Conservation (phyloP, 2,329 filamentous ascomycete genomes). For the Microsporum canis region DNA sequence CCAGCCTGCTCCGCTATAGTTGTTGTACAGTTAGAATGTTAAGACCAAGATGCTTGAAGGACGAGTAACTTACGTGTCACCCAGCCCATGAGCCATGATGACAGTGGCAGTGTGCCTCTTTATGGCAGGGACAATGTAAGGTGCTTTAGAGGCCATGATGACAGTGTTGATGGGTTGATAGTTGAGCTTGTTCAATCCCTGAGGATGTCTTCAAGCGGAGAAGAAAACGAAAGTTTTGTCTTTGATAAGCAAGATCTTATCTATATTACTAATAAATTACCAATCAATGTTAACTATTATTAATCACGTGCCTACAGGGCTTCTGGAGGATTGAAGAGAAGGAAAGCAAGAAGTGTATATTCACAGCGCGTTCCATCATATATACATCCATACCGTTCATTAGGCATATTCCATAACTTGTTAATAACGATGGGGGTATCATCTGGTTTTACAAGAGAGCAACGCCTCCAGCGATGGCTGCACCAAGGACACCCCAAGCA, state of each 20-base stretch:
- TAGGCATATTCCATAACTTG: too few relatives aligned
- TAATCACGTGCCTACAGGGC: not conserved
- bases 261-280: not conserved
- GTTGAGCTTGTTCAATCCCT: not conserved
- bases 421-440: not conserved
- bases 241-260: not conserved
- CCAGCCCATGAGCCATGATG: conserved; percentile 86
- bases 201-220: not conserved
- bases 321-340: not conserved
- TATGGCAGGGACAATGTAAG: conserved; percentile 65
- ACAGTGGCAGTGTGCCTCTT: conserved; percentile 85
- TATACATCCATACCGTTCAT: not conserved
- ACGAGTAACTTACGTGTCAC: conserved; percentile 54
- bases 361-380: not conserved
- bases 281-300: not conserved
- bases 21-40: conserved; percentile 3
- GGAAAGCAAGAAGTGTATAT: not conserved
- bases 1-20: conserved; percentile 39
- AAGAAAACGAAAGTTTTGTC: not conserved
- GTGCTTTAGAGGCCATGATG: conserved; percentile 24
- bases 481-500: conserved; percentile 29
- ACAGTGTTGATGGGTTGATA: not conserved
- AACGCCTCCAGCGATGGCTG: conserved; percentile 24
- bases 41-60: not conserved
- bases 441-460: conserved; percentile 20